phyloP scores from a whole-genome alignment of 208 protist species.

The Herpetomonas tarakana region DNA sequence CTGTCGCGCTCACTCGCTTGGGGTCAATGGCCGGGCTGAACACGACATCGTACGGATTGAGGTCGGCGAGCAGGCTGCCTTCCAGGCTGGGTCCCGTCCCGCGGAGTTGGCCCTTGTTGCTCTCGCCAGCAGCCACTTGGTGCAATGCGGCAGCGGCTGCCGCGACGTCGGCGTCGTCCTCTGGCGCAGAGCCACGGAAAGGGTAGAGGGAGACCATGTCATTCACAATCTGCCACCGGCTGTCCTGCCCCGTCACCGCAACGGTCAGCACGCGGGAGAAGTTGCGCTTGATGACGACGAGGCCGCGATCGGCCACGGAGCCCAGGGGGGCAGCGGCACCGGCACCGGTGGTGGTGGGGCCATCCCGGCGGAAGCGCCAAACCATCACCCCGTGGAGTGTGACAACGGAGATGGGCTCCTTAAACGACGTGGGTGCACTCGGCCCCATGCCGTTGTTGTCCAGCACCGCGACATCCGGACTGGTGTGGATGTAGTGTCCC shows the following conservation, averaged over 20 bases:
- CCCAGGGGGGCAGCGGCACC: slow-evolving; percentile 3
- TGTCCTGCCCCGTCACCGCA: slow-evolving; percentile 30
- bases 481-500: slow-evolving; percentile 66
- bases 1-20: slow-evolving; percentile 33
- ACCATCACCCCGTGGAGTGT: slow-evolving; percentile 81
- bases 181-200: slow-evolving; percentile 24
- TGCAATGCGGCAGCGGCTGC: background rate
- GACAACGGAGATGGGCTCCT: slow-evolving; percentile 59
- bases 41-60: slow-evolving; percentile 60
- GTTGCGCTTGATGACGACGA: slow-evolving; percentile 68
- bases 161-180: background rate
- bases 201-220: slow-evolving; percentile 80
- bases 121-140: background rate
- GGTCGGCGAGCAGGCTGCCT: slow-evolving; percentile 34
- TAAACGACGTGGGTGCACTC: slow-evolving; percentile 40
- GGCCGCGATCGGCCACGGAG: slow-evolving; percentile 17
- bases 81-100: background rate
- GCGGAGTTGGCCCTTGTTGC: slow-evolving; percentile 10
- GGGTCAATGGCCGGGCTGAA: slow-evolving; percentile 51
- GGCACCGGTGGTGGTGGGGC: background rate
- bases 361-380: slow-evolving; percentile 55
- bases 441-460: slow-evolving; percentile 62
- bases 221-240: slow-evolving; percentile 71
- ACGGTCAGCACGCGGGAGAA: slow-evolving; percentile 68
- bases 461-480: slow-evolving; percentile 54